Evolutionary conservation across 495 filamentous ascomycete genomes (phyloP).

Genomic region (Aeminium ludgeri): DNA sequence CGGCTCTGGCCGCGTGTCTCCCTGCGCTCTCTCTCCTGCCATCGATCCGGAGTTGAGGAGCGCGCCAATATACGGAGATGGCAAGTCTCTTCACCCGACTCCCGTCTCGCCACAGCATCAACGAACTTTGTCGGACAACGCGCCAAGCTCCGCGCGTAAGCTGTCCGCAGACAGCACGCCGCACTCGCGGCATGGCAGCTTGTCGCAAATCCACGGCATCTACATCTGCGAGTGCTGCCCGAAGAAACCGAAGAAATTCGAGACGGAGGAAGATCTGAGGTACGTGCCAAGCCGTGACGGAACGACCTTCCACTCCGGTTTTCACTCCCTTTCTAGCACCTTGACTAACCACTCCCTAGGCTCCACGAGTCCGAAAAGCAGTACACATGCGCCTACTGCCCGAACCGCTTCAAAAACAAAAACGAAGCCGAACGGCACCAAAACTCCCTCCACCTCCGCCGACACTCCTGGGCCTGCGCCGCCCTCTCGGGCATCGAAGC

Average conservation of each 20-base stretch:
- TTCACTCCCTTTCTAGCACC: not conserved
- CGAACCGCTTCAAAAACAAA: slow-evolving; percentile 97
- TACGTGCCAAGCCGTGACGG: slow-evolving; percentile 30
- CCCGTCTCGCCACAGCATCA: slow-evolving; percentile 29
- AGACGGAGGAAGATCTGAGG: slow-evolving; percentile 70
- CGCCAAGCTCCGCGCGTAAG: slow-evolving; percentile 24
- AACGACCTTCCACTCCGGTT: slow-evolving; percentile 7
- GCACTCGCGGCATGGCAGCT: slow-evolving; percentile 21
- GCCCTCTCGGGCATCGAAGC: slow-evolving; percentile 54
- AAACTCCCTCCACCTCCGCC: slow-evolving; percentile 84
- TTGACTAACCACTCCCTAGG: slow-evolving; percentile 22
- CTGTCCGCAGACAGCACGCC: slow-evolving; percentile 25
- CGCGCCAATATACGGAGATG: slow-evolving; percentile 42
- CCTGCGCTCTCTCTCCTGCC: slow-evolving; percentile 51
- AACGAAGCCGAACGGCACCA: slow-evolving; percentile 97
- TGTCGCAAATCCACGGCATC: slow-evolving; percentile 30
- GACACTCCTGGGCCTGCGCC: slow-evolving; percentile 96
- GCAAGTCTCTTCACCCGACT: slow-evolving; percentile 43
- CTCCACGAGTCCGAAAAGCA: slow-evolving; percentile 90
- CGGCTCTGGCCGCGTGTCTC: slow-evolving; percentile 54
- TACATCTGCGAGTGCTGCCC: slow-evolving; percentile 95
- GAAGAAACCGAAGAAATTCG: slow-evolving; percentile 97
- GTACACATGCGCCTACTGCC: slow-evolving; percentile 80
- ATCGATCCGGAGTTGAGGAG: slow-evolving; percentile 34
- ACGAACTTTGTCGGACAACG: slow-evolving; percentile 21